Conservation (phyloP, 768 basidiomycete genomes). For the Tulasnella sp. region DNA sequence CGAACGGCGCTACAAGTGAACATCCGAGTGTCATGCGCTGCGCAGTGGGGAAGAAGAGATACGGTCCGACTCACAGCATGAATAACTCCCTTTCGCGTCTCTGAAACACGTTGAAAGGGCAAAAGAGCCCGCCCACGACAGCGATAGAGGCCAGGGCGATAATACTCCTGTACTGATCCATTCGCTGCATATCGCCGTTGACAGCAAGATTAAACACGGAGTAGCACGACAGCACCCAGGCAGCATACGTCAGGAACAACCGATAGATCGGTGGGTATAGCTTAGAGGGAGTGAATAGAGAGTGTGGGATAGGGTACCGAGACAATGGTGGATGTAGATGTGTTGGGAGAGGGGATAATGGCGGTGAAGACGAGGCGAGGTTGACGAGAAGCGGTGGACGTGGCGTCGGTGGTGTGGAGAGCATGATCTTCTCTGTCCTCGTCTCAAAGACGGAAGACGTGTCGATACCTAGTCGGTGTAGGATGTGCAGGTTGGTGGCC, state of each 20-base stretch:
- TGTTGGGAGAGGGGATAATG: not conserved
- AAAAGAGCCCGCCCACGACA: conserved; percentile 44
- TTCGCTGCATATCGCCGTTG: conserved; percentile 41
- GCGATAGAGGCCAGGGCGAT: conserved; percentile 55
- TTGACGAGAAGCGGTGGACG: too few species aligned
- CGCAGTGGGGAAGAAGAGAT: too few species aligned
- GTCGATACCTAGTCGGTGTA: conserved; percentile 64
- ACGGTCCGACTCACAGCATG: conserved; percentile 67
- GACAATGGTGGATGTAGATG: not conserved
- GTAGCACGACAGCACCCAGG: conserved; percentile 59
- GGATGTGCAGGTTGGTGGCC: conserved; percentile 85
- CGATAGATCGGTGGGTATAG: conserved; percentile 55
- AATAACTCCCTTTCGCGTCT: conserved; percentile 67
- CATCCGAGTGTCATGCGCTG: too few species aligned
- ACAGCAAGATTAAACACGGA: conserved; percentile 48
- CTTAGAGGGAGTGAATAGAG: conserved; percentile 26
- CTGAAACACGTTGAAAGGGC: conserved; percentile 54
- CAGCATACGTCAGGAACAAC: conserved; percentile 46
- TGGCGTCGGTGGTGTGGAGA: not conserved
- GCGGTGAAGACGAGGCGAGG: not conserved
- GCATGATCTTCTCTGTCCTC: conserved; percentile 18
- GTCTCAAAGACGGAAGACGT: conserved; percentile 58
- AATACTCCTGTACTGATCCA: conserved; percentile 67
- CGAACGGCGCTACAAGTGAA: conserved; percentile 54
- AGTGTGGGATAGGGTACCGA: not conserved